Conservation (phyloP, 192 early-diverging fungal species). For the Spizellomyces sp. region DNA sequence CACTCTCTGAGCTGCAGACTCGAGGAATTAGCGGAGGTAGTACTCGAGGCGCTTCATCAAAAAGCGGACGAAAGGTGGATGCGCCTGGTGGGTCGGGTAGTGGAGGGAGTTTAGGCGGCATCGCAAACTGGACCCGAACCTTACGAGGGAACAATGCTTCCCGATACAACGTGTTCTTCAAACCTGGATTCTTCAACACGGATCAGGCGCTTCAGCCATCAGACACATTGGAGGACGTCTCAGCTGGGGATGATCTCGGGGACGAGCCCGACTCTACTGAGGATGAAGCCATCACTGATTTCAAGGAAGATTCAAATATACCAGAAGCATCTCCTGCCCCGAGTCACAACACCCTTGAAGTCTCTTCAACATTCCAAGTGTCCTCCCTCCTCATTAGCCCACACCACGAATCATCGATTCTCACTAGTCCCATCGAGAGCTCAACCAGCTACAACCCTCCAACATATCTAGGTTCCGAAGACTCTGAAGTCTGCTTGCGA, state of each 20-base stretch:
- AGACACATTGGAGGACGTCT: background rate
- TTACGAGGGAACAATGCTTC: background rate
- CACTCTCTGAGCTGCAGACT: background rate
- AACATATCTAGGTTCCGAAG: too few species aligned
- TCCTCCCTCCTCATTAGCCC: too few species aligned
- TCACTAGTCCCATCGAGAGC: too few species aligned
- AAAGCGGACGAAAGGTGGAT: background rate
- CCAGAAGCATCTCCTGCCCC: background rate
- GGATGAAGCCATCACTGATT: background rate
- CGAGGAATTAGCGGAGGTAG: background rate
- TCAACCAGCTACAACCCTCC: too few species aligned
- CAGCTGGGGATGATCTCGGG: background rate
- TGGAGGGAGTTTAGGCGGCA: background rate
- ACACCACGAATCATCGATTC: too few species aligned
- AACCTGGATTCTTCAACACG: slow-evolving; percentile 14
- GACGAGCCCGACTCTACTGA: background rate
- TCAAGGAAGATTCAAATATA: background rate
- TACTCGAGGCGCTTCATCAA: background rate
- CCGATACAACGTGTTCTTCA: slow-evolving; percentile 17
- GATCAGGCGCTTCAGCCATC: background rate
- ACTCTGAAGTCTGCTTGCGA: too few species aligned
- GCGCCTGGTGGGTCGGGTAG: background rate
- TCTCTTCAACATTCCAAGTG: slow-evolving; percentile 3
- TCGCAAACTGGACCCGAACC: background rate
- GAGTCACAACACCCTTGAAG: too few species aligned